These are phyloP conservation scores for Colletotrichum sp. DNA, from an alignment of 2,329 filamentous ascomycete species.

Conservation along the genomic window DNA sequence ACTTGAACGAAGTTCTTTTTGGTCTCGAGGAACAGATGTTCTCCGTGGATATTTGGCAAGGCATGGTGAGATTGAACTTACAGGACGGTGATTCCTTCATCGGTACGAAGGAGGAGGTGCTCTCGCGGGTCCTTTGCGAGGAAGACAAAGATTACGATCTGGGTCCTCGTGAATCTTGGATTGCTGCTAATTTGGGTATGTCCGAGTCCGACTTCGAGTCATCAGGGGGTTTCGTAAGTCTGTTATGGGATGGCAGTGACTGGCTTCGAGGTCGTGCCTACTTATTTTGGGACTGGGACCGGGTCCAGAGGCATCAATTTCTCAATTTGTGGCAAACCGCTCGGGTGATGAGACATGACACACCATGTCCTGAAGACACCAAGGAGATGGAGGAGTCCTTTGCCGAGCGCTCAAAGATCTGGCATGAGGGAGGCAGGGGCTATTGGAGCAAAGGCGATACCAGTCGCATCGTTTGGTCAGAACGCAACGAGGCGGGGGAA, in stretches of 20 bases:
- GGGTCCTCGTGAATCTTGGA: not conserved
- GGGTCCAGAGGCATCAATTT: rapidly evolving
- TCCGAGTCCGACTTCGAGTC: too few species aligned
- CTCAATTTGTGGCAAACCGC: too few species aligned
- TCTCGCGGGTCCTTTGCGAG: not conserved
- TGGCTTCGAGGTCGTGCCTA: not conserved
- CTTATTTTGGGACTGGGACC: not conserved
- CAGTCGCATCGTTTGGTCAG: rapidly evolving
- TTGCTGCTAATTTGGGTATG: not conserved
- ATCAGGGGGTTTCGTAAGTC: not conserved
- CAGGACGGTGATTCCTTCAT: too few species aligned
- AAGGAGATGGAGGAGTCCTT: rapidly evolving
- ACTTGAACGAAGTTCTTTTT: too few species aligned
- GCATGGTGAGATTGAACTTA: too few species aligned
- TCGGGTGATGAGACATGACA: rapidly evolving
- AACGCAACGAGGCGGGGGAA: not conserved
- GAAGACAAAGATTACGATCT: not conserved
- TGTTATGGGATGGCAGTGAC: not conserved
- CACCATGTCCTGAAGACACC: rapidly evolving
- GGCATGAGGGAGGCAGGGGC: not conserved
- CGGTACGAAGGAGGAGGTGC: not conserved
- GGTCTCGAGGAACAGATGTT: not conserved
- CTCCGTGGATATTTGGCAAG: not conserved
- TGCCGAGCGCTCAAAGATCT: not conserved
- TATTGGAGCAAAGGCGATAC: not conserved